These are phyloP conservation scores for Phytophthora multivora DNA, from an alignment of 352 stramenopile species.

Conservation along the genomic window DNA sequence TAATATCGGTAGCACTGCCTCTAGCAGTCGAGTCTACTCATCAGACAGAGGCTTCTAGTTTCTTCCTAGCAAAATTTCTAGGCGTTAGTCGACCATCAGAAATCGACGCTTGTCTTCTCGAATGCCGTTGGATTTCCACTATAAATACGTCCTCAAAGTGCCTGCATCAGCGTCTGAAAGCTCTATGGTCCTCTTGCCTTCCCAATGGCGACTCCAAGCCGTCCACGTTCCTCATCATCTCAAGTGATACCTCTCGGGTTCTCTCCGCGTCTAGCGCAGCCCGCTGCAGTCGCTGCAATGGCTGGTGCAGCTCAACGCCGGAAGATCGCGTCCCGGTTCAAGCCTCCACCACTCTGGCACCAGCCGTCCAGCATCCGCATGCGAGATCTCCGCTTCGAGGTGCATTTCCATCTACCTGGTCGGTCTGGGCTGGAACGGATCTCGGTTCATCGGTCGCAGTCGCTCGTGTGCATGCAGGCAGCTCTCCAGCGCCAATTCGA, in stretches of 20 bases:
- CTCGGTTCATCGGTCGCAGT: slow-evolving; percentile 48
- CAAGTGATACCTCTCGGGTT: background rate
- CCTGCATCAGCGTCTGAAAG: background rate
- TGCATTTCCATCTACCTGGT: slow-evolving; percentile 54
- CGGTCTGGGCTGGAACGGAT: slow-evolving; percentile 42
- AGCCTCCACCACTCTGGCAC: slow-evolving; percentile 8
- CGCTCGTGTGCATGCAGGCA: slow-evolving; percentile 58
- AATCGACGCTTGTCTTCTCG: slow-evolving; percentile 1
- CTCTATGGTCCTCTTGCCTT: background rate
- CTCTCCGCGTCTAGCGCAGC: slow-evolving; percentile 17
- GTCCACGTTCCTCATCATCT: slow-evolving; percentile 5
- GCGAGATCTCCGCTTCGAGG: slow-evolving; percentile 47
- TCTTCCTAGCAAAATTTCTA: no score
- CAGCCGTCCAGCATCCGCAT: slow-evolving; percentile 25
- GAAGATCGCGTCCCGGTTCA: slow-evolving; percentile 11
- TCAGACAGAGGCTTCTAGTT: no score
- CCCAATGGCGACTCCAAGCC: slow-evolving; percentile 11
- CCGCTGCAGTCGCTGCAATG: slow-evolving; percentile 13
- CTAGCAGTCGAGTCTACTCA: no score
- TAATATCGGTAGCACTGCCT: no score
- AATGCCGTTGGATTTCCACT: slow-evolving; percentile 7
- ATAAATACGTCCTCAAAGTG: slow-evolving; percentile 19
- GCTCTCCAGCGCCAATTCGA: slow-evolving; percentile 61
- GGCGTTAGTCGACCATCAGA: slow-evolving; percentile 7
- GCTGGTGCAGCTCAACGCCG: slow-evolving; percentile 10